Conservation (phyloP, 805 yeast genomes). For the Wickerhamomyces alni region DNA sequence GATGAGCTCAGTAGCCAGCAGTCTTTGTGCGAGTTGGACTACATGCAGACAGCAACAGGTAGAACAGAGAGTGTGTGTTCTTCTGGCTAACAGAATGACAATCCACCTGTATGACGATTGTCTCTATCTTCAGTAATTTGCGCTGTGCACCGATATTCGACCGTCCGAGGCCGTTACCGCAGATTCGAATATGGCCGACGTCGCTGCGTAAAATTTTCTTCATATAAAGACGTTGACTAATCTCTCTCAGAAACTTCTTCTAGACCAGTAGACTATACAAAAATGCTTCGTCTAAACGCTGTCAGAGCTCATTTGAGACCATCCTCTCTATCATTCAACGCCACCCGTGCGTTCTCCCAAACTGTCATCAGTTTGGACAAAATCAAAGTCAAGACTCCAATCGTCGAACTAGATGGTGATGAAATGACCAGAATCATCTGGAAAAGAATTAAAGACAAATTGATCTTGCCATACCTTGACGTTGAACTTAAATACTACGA, state of each 20-base stretch:
- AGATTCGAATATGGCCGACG: too few relatives aligned
- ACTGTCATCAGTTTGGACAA: slow-evolving; percentile 31
- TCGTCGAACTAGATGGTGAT: slow-evolving; percentile 80
- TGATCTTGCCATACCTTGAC: slow-evolving; percentile 64
- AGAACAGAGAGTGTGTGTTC: too few relatives aligned
- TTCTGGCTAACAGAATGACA: too few relatives aligned
- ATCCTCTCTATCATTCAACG: slow-evolving; percentile 4
- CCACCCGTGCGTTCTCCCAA: slow-evolving; percentile 16
- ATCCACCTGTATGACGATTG: too few relatives aligned
- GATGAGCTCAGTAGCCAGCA: too few relatives aligned
- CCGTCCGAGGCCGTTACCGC: too few relatives aligned
- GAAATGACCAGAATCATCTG: slow-evolving; percentile 86
- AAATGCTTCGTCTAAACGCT: slow-evolving; percentile 17
- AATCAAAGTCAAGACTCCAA: slow-evolving; percentile 64
- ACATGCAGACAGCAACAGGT: too few relatives aligned
- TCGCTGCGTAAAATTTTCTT: neutral
- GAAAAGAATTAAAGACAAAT: slow-evolving; percentile 63
- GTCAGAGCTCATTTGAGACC: slow-evolving; percentile 13
- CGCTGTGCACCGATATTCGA: too few relatives aligned
- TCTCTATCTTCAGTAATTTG: neutral
- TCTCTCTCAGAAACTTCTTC: neutral
- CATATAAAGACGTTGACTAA: neutral
- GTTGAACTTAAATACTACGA: slow-evolving; percentile 74
- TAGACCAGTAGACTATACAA: too few relatives aligned
- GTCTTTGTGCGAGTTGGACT: too few relatives aligned